Evolutionary conservation across 2,329 filamentous ascomycete genomes (phyloP).

Genomic region (Aspergillus pseudonomiae): DNA sequence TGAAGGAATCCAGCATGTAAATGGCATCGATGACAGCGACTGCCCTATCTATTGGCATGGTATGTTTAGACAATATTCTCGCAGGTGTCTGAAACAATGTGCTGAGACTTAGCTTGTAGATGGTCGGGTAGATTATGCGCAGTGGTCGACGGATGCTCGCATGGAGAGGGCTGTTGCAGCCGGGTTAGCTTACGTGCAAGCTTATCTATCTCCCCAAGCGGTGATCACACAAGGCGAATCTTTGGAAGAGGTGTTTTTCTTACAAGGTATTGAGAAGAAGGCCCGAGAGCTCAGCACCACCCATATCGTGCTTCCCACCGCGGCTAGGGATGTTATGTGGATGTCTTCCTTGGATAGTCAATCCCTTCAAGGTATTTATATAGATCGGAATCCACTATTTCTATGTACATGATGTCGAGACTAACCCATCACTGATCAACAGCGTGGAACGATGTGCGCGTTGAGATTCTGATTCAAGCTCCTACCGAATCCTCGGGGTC

Average conservation of each 20-base stretch:
- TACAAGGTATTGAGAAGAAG: constrained; percentile 61
- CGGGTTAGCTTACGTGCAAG: constrained; percentile 71
- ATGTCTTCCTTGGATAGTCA: constrained; percentile 74
- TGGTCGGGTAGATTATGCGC: constrained; percentile 74
- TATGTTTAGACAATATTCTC: constrained; percentile 24
- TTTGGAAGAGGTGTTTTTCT: constrained; percentile 71
- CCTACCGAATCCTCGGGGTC: constrained; percentile 71
- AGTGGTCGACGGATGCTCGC: constrained; percentile 69
- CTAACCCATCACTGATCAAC: constrained; percentile 10
- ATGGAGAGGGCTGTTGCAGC: constrained; percentile 66
- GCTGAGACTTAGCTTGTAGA: constrained; percentile 45
- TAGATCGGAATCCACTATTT: background rate
- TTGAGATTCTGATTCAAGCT: constrained; percentile 85
- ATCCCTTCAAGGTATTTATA: constrained; percentile 63
- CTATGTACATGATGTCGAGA: background rate
- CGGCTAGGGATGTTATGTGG: constrained; percentile 69
- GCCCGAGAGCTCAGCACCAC: constrained; percentile 57
- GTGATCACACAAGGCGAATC: constrained; percentile 70
- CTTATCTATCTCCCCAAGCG: constrained; percentile 76
- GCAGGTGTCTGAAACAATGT: background rate
- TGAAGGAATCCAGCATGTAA: constrained; percentile 71
- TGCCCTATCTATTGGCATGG: constrained; percentile 70
- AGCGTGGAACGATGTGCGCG: constrained; percentile 76
- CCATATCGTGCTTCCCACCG: constrained; percentile 73
- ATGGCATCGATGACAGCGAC: constrained; percentile 68